Evolutionary conservation across 2,329 filamentous ascomycete genomes (phyloP), one percentile per base, ranked within the genome.

Genomic region (Trichoderma sp.): DNA sequence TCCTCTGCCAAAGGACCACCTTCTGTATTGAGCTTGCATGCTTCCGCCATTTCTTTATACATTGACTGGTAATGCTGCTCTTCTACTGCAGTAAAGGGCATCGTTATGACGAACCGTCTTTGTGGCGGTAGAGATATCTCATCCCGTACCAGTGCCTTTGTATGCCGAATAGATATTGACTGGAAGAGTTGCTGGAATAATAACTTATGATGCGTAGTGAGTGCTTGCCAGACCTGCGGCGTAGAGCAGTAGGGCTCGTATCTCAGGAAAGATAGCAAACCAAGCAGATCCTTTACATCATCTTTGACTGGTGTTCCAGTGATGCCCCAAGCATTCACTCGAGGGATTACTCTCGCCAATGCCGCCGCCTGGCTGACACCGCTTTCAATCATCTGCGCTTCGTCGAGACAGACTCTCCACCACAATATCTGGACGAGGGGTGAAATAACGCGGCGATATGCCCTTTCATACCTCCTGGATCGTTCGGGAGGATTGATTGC

Each of bases 351-450:
- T 56, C 92, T 91, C 45, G 95, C 95, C 16, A 98, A 91, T 64
- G 89, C 90, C 1, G 97, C 95, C 33, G 96, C 94, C 79, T 94
- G 92, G 79, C 91, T 95, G 4, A 97, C 92, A 41, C 95, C 95
- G 78, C 91, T 96, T 82, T 98, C 96, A 59, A 98, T 92, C 93
- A 98, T 97, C 81, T 99, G 97, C 0, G 96, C 92, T 86, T 92
- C 95, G 75, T 93, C 92, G 1, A 93, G 87, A 72, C 91, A 92
- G 1, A 97, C 90, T 59, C 96, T 89, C 95, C 95, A 98, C 95
- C 95, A 98, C 1, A 89, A 91, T 21, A 98, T 90, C 78, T 93
- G 90, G 11, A 95, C 91, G 7, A 98, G 86, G 0, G 95, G 95
- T 5, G 94, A 97, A 69, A 88, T 92, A 3, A 89, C 88, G 33